Percentiles rank a stretch among this genome's conserved stretches.
Evolutionary conservation across 2,329 filamentous ascomycete species (phyloP).

Genomic region (Neocatenulostroma microsporum): DNA sequence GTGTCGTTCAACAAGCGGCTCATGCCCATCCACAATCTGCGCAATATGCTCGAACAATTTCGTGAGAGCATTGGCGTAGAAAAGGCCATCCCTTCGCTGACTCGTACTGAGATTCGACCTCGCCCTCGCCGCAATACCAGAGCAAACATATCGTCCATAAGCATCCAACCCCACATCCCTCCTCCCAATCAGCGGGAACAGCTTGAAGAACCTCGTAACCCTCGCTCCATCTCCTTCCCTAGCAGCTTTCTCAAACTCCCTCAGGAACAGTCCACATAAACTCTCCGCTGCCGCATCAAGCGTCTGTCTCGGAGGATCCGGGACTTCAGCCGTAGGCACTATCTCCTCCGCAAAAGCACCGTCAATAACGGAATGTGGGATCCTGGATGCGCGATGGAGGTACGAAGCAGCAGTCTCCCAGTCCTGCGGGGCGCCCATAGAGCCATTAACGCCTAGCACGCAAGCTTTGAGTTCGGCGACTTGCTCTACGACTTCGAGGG

Average conservation of each 20-base stretch:
- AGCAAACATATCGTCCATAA: constrained; percentile 92
- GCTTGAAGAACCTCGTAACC: constrained; percentile 94
- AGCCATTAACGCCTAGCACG: constrained; percentile 85
- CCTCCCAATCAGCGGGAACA: constrained; percentile 88
- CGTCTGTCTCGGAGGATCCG: constrained; percentile 80
- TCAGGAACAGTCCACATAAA: constrained; percentile 78
- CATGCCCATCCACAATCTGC: constrained; percentile 89
- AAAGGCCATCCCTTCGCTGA: constrained; percentile 68
- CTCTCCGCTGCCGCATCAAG: constrained; percentile 82
- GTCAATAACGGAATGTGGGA: constrained; percentile 71
- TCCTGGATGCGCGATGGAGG: constrained; percentile 69
- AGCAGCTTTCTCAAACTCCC: constrained; percentile 91
- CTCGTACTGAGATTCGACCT: constrained; percentile 65
- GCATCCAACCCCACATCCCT: constrained; percentile 86
- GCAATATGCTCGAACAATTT: constrained; percentile 96
- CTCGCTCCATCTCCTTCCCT: constrained; percentile 77
- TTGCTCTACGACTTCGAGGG: constrained; percentile 85
- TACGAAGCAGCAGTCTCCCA: constrained; percentile 96
- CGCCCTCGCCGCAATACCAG: constrained; percentile 80
- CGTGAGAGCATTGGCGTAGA: constrained; percentile 84
- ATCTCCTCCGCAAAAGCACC: constrained; percentile 85
- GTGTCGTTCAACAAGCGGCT: constrained; percentile 82
- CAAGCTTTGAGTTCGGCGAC: constrained; percentile 96
- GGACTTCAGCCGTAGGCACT: constrained; percentile 91
- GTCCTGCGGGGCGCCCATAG: constrained; percentile 96